phyloP scores from a whole-genome alignment of 495 filamentous ascomycete genomes.

The Schizothecium vesticola region DNA sequence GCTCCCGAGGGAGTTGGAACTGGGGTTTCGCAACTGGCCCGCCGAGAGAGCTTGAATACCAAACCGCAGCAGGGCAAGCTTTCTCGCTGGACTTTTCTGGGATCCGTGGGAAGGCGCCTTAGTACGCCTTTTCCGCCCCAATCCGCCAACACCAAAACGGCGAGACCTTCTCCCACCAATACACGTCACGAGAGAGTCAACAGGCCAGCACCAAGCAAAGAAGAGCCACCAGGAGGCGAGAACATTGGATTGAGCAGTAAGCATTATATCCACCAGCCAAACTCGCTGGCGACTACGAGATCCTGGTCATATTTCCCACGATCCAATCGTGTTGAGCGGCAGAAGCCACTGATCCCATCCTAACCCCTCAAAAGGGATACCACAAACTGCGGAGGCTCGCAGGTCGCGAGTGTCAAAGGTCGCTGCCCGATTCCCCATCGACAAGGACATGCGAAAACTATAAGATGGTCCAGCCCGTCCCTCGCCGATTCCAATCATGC shows the following conservation, averaged over 20 bases:
- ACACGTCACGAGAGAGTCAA: not conserved
- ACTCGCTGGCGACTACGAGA: not conserved
- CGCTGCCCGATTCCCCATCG: slow-evolving; percentile 42
- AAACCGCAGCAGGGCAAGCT: not conserved
- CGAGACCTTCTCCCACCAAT: not conserved
- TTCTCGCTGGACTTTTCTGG: not conserved
- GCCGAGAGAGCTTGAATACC: not conserved
- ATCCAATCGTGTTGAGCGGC: too few species aligned
- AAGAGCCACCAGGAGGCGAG: slow-evolving; percentile 1
- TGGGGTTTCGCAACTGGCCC: not conserved
- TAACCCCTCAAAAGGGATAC: too few species aligned
- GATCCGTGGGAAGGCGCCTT: not conserved
- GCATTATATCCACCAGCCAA: slow-evolving; percentile 15
- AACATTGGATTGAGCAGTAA: slow-evolving; percentile 42
- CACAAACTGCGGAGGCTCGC: not conserved
- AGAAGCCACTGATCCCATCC: too few species aligned
- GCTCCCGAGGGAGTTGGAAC: not conserved
- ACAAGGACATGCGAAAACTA: slow-evolving; percentile 35
- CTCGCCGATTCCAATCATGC: slow-evolving; percentile 41
- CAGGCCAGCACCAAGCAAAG: not conserved
- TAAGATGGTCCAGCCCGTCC: slow-evolving; percentile 29
- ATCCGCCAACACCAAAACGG: not conserved
- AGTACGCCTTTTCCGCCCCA: not conserved
- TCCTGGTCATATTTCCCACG: too few species aligned
- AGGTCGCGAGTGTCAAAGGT: slow-evolving; percentile 26